Evolutionary conservation across 257 asterid species (phyloP).

Genomic region (Solanum arcanum): DNA sequence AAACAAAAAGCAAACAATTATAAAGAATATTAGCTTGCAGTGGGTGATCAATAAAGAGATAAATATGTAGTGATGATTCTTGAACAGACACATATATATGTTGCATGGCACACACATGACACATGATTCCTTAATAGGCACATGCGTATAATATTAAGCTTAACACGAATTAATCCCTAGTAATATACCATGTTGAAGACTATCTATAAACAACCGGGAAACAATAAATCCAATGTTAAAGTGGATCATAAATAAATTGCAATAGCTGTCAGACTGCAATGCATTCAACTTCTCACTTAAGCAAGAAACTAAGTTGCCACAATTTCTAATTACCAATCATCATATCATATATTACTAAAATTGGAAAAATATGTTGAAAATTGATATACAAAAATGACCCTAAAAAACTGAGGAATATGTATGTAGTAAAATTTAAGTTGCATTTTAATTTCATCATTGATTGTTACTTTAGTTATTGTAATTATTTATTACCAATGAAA

Average conservation of each 20-base stretch:
- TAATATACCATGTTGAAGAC: neutral
- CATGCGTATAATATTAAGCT: neutral
- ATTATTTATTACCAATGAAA: too few relatives aligned
- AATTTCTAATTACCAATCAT: neutral
- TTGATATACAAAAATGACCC: too few relatives aligned
- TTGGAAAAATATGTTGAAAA: too few relatives aligned
- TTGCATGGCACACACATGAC: neutral
- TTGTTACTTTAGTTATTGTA: too few relatives aligned
- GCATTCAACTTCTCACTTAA: neutral
- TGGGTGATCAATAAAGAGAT: neutral
- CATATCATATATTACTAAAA: too few relatives aligned
- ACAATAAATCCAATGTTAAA: neutral
- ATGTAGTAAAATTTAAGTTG: too few relatives aligned
- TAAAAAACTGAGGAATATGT: too few relatives aligned
- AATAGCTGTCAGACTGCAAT: neutral
- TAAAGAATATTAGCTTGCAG: neutral
- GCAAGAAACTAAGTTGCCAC: neutral
- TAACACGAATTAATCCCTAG: neutral
- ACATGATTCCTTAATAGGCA: neutral
- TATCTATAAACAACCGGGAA: neutral
- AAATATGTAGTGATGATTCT: neutral
- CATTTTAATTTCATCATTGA: too few relatives aligned
- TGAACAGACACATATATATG: neutral
- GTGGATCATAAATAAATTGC: neutral
- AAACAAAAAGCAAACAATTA: neutral